Evolutionary conservation across 1,284 basidiomycete species (phyloP).

Genomic region (Megacollybia platyphylla): DNA sequence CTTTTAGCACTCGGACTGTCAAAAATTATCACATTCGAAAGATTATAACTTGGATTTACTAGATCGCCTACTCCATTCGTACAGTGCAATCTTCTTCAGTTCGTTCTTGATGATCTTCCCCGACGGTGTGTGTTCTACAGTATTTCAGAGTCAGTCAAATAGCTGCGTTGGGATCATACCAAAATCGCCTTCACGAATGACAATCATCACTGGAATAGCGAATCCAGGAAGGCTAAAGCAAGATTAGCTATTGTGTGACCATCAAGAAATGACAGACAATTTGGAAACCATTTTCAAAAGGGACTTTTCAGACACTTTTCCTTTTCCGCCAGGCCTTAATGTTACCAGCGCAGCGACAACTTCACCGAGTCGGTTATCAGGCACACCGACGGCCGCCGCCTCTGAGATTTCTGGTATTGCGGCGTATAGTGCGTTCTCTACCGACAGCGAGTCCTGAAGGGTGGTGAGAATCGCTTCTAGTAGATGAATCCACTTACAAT

Average conservation of each 20-base stretch:
- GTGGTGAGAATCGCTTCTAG: neutral
- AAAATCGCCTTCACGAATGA: slow-evolving; percentile 22
- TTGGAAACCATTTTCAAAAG: slow-evolving; percentile 29
- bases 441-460: slow-evolving; percentile 39
- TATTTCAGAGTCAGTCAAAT: neutral
- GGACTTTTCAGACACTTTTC: slow-evolving; percentile 29
- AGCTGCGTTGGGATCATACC: neutral
- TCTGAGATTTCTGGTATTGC: slow-evolving; percentile 34
- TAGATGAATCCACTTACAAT: slow-evolving; percentile 23
- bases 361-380: slow-evolving; percentile 48
- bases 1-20: no score
- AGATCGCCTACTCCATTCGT: slow-evolving; percentile 20
- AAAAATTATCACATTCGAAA: neutral
- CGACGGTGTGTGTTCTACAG: slow-evolving; percentile 22
- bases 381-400: slow-evolving; percentile 45
- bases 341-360: slow-evolving; percentile 50
- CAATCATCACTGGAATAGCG: slow-evolving; percentile 44
- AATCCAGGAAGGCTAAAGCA: slow-evolving; percentile 31
- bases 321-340: slow-evolving; percentile 28
- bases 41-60: neutral
- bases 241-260: neutral
- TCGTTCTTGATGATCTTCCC: slow-evolving; percentile 47
- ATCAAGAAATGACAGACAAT: slow-evolving; percentile 14
- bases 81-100: slow-evolving; percentile 31
- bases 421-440: slow-evolving; percentile 54